Evolutionary conservation across 768 basidiomycete genomes (phyloP).

Genomic region (Phanerochaete carnosa): DNA sequence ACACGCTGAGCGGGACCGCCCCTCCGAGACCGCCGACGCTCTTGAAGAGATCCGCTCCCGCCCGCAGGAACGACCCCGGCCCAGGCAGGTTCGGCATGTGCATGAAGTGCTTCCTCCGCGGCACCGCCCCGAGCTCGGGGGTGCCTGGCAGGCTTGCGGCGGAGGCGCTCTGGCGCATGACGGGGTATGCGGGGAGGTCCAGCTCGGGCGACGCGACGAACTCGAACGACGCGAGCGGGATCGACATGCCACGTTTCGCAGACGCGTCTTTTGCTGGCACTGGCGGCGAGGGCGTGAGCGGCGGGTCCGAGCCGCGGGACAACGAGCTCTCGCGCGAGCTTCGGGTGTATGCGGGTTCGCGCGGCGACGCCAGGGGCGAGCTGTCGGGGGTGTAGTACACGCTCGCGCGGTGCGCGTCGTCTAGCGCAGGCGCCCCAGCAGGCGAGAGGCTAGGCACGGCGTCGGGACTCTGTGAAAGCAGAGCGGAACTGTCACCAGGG

Average conservation of each 20-base stretch:
- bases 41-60: slow-evolving; percentile 25
- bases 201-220: background rate
- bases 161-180: too few relatives aligned
- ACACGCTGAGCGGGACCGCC: slow-evolving; percentile 15
- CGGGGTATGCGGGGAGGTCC: background rate
- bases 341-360: background rate
- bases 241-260: background rate
- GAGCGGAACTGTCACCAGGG: background rate
- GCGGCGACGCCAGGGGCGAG: slow-evolving; percentile 2
- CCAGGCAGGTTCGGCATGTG: slow-evolving; percentile 16
- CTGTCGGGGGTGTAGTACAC: slow-evolving; percentile 13
- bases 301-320: background rate
- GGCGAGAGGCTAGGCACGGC: background rate
- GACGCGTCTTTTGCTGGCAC: background rate
- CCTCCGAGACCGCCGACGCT: slow-evolving; percentile 22
- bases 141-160: background rate
- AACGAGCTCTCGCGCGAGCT: background rate
- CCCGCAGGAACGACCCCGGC: slow-evolving; percentile 22
- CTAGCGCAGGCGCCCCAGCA: background rate
- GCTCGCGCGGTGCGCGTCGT: background rate
- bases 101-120: slow-evolving; percentile 1
- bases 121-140: background rate
- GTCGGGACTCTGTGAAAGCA: background rate
- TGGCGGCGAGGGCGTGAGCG: background rate
- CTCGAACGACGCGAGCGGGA: slow-evolving; percentile 3